Conservation (phyloP, 352 stramenopile species). For the Plasmopara muralis region DNA sequence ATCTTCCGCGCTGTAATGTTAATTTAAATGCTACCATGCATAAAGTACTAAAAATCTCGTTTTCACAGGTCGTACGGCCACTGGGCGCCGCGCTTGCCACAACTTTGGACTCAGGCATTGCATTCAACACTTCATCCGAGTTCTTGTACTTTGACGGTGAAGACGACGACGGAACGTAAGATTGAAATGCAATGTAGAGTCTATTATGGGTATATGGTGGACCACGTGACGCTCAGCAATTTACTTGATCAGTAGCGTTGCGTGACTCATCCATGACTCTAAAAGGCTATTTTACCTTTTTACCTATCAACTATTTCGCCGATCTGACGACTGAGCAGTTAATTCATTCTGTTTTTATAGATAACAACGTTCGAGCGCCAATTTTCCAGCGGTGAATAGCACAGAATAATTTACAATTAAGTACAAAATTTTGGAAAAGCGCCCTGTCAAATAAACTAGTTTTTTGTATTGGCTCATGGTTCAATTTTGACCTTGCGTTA, state of each 20-base stretch:
- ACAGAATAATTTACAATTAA: too few species aligned
- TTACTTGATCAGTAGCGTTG: not conserved
- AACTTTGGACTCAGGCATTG: constrained; percentile 43
- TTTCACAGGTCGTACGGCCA: constrained; percentile 39
- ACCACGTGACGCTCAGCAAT: constrained; percentile 1
- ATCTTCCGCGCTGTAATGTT: constrained; percentile 1
- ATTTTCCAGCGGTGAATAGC: too few species aligned
- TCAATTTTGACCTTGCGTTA: not conserved
- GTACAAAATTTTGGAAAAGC: too few species aligned
- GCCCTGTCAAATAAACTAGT: too few species aligned
- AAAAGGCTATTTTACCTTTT: not conserved
- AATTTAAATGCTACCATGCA: constrained; percentile 7
- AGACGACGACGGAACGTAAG: constrained; percentile 79
- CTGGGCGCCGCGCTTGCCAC: constrained; percentile 39
- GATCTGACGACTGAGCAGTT: constrained; percentile 79
- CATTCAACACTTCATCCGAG: constrained; percentile 51
- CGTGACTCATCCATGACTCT: constrained; percentile 10
- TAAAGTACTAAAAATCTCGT: not conserved
- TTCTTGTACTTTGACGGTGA: constrained; percentile 76
- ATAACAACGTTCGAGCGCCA: constrained; percentile 31
- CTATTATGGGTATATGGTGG: constrained; percentile 3
- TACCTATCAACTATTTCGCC: constrained; percentile 6
- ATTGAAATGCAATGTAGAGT: constrained; percentile 4
- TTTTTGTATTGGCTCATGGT: not conserved
- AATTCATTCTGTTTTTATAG: constrained; percentile 57